phyloP scores from a whole-genome alignment of 306 rosid genomes.

The Sindora glabra region DNA sequence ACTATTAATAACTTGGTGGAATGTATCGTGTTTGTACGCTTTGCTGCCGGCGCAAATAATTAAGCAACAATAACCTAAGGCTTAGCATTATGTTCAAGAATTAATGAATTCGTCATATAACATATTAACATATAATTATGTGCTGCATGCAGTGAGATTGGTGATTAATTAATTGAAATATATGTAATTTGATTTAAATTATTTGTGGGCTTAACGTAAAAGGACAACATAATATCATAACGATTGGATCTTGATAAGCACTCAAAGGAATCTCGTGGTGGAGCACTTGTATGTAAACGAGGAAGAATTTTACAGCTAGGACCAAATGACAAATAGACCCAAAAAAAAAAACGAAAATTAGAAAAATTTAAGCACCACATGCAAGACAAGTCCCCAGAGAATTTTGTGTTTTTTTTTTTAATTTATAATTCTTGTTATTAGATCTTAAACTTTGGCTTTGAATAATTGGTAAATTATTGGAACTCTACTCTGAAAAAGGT shows the following conservation, averaged over 20 bases:
- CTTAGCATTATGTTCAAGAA: background rate
- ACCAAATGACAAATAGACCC: too few species aligned
- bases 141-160: background rate
- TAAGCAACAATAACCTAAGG: background rate
- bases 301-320: background rate
- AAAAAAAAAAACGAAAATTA: too few species aligned
- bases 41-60: constrained; percentile 8
- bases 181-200: background rate
- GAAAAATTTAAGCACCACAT: too few species aligned
- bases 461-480: too few species aligned
- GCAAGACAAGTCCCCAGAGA: too few species aligned
- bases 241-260: background rate
- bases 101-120: background rate
- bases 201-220: constrained; percentile 1
- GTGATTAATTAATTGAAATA: background rate
- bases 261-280: background rate
- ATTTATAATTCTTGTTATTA: too few species aligned
- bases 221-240: too few species aligned
- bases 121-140: background rate
- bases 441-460: too few species aligned
- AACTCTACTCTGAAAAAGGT: too few species aligned
- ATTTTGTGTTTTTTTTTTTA: too few species aligned
- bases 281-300: background rate
- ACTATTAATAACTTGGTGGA: background rate
- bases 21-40: background rate